phyloP scores from a whole-genome alignment of 345 rosid species.

The Fremontodendron californicum region DNA sequence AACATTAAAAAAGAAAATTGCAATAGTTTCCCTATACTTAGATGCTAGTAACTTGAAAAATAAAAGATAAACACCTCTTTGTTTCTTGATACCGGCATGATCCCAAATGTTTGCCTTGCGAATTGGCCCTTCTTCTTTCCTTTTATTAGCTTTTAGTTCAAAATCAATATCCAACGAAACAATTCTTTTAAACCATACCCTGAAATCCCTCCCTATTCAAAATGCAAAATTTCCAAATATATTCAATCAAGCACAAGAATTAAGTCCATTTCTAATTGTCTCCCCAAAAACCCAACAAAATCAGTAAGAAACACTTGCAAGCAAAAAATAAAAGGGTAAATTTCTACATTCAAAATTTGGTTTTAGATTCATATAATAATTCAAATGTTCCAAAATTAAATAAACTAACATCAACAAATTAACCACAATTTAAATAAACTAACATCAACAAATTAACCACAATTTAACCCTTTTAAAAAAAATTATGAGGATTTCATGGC shows the following conservation, averaged over 20 bases:
- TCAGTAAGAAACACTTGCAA: background rate
- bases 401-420: background rate
- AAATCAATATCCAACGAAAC: background rate
- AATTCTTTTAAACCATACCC: background rate
- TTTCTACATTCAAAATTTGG: too few species aligned
- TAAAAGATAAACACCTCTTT: conserved; percentile 48
- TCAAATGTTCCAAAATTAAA: background rate
- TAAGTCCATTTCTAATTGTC: background rate
- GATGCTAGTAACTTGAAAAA: conserved; percentile 4
- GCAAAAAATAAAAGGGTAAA: too few species aligned
- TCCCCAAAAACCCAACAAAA: background rate
- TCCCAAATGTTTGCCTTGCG: conserved; percentile 21
- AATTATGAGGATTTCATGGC: too few species aligned
- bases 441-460: too few species aligned
- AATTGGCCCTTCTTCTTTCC: conserved; percentile 17
- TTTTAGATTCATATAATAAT: too few species aligned
- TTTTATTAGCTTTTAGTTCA: background rate
- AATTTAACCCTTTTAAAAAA: too few species aligned
- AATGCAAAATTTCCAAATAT: background rate
- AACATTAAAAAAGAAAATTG: conserved; percentile 4
- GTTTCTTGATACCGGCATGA: conserved; percentile 43
- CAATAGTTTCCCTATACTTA: conserved; percentile 9
- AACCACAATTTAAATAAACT: too few species aligned
- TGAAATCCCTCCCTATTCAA: background rate
- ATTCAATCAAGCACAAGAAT: too few species aligned